These are phyloP conservation scores for Wickerhamia fluorescens DNA, from an alignment of 805 yeast species.

Conservation along the genomic window DNA sequence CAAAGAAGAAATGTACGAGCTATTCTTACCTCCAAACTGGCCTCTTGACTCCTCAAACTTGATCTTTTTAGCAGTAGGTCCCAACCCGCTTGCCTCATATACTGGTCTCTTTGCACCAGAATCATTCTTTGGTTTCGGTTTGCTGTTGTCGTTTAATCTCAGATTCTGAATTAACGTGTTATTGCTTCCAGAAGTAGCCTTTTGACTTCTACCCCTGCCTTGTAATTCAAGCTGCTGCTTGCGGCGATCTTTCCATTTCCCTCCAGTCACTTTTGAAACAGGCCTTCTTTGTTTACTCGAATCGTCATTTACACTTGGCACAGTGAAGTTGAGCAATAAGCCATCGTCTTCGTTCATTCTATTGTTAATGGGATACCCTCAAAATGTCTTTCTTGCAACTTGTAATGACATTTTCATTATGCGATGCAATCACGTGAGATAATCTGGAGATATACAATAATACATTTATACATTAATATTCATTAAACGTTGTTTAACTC, in stretches of 20 bases:
- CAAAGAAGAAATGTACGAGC: constrained; percentile 76
- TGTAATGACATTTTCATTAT: not conserved
- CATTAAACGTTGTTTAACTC: too few species aligned
- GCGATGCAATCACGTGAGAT: constrained; percentile 3
- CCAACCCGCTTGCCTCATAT: constrained; percentile 2
- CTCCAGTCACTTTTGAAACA: constrained; percentile 50
- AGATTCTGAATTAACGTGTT: constrained; percentile 13
- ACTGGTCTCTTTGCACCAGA: constrained; percentile 2
- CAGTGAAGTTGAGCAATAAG: constrained; percentile 65
- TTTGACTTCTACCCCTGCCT: constrained; percentile 31
- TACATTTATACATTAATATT: too few species aligned
- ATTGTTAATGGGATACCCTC: too few species aligned
- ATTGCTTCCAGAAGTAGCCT: constrained; percentile 26
- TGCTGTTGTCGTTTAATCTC: constrained; percentile 5
- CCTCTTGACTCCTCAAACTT: constrained; percentile 44
- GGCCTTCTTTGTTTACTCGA: constrained; percentile 13
- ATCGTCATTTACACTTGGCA: constrained; percentile 24
- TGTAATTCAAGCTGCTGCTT: constrained; percentile 45
- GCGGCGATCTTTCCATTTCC: constrained; percentile 78
- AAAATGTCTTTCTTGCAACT: too few species aligned
- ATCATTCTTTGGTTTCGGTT: constrained; percentile 2
- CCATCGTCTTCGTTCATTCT: constrained; percentile 54
- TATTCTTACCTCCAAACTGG: constrained; percentile 46
- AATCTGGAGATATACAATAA: not conserved
- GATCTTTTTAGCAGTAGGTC: constrained; percentile 26